A percentile compares a stretch with the other conserved stretches of the same genome.
phyloP scores from a whole-genome alignment of 225 moss, liverwort and hornwort genomes.

The Lunularia cruciata region DNA sequence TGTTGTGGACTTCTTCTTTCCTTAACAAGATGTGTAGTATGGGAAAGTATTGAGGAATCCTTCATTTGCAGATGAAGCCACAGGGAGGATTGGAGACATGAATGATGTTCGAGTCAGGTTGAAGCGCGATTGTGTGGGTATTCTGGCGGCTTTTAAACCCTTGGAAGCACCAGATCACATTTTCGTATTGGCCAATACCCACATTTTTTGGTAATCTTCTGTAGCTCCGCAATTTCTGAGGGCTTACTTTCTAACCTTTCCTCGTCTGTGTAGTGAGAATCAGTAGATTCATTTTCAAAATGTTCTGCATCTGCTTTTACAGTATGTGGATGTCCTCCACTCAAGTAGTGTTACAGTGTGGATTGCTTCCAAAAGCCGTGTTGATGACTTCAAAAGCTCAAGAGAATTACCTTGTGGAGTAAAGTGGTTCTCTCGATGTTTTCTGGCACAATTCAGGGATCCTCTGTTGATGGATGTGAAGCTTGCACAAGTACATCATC shows the following conservation, averaged over 20 bases:
- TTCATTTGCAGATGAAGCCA: constrained; percentile 24
- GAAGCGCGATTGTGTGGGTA: constrained; percentile 85
- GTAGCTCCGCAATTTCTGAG: too few relatives aligned
- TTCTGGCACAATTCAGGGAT: constrained; percentile 47
- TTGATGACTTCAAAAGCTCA: too few relatives aligned
- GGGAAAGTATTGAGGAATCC: background rate
- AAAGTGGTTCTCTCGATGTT: too few relatives aligned
- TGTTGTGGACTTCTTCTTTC: too few relatives aligned
- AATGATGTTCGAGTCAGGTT: constrained; percentile 70
- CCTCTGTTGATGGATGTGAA: constrained; percentile 90
- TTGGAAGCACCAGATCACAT: constrained; percentile 55
- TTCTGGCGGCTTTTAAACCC: constrained; percentile 70
- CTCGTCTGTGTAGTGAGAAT: too few relatives aligned
- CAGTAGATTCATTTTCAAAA: too few relatives aligned
- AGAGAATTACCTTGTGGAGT: too few relatives aligned
- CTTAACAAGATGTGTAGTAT: too few relatives aligned
- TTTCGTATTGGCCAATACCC: constrained; percentile 70
- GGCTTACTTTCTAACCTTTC: background rate
- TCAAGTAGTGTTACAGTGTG: too few relatives aligned
- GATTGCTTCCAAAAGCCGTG: too few relatives aligned
- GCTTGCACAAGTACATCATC: constrained; percentile 74
- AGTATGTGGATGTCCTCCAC: too few relatives aligned
- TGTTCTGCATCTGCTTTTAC: too few relatives aligned
- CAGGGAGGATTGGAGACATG: constrained; percentile 64
- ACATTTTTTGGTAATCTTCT: constrained; percentile 74